Percentiles rank a stretch among this genome's conserved stretches.
Conservation (phyloP, 1,139 yeast genomes). For the Eremothecium gossypii region DNA sequence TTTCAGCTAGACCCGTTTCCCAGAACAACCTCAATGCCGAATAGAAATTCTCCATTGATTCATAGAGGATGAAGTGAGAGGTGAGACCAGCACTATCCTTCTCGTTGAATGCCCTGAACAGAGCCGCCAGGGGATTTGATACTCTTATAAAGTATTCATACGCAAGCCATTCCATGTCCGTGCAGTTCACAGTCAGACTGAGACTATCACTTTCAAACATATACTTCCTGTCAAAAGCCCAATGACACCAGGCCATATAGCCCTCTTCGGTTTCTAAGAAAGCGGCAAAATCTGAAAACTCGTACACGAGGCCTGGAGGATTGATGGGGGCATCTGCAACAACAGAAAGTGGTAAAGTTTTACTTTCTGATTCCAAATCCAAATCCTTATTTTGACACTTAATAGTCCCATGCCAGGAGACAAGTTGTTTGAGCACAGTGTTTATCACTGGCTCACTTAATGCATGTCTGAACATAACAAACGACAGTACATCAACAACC, state of each 20-base stretch:
- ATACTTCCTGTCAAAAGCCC: background rate
- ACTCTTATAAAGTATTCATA: conserved; percentile 1
- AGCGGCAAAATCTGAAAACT: background rate
- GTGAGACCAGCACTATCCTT: background rate
- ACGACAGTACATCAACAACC: background rate
- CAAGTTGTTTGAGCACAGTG: background rate
- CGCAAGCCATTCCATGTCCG: background rate
- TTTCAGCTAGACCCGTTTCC: background rate
- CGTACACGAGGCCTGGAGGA: background rate
- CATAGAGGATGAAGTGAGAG: background rate
- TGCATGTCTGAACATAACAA: conserved; percentile 2
- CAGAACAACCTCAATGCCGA: background rate
- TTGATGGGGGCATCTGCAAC: too few relatives aligned
- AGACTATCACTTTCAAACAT: background rate
- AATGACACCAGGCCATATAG: background rate
- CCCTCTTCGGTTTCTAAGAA: background rate
- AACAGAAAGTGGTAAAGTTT: background rate
- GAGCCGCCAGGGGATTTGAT: background rate
- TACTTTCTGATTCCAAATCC: background rate
- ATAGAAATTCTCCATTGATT: background rate
- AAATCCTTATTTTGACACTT: background rate
- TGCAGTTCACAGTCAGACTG: background rate
- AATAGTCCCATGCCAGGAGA: background rate
- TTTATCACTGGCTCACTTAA: background rate
- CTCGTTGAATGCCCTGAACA: background rate